Percentiles rank a stretch among this genome's conserved stretches.
Evolutionary conservation across 129 eudicot genomes (phyloP).

Genomic region (Gnaphalium uliginosum): DNA sequence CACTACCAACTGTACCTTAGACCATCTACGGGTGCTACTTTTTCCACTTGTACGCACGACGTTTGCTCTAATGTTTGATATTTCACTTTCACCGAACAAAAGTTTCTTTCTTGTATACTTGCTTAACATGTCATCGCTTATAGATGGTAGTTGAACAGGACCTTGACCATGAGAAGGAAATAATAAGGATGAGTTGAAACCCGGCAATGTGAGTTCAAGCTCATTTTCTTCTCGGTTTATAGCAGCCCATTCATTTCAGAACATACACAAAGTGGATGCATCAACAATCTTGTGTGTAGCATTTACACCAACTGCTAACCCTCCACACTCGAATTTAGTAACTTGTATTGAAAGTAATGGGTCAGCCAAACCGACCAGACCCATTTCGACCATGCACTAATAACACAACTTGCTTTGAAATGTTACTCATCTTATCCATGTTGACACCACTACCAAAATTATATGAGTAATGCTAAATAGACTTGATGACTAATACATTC

Average conservation of each 20-base stretch:
- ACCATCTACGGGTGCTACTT: not conserved
- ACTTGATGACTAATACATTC: too few species aligned
- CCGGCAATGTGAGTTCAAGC: not conserved
- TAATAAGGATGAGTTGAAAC: conserved; percentile 6
- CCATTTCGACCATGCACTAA: too few species aligned
- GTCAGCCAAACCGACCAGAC: too few species aligned
- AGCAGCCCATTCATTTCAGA: conserved; percentile 21
- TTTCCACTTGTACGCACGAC: not conserved
- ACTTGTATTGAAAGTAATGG: too few species aligned
- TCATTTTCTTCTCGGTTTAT: not conserved
- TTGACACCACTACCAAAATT: too few species aligned
- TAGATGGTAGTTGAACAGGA: not conserved
- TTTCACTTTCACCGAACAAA: conserved; percentile 10
- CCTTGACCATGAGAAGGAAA: conserved; percentile 17
- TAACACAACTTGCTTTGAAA: too few species aligned
- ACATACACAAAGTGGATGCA: conserved; percentile 4
- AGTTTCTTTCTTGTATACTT: not conserved
- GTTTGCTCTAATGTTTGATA: not conserved
- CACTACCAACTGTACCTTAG: conserved; percentile 23
- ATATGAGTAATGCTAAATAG: too few species aligned
- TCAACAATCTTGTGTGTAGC: conserved; percentile 33
- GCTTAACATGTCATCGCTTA: not conserved
- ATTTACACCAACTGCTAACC: conserved; percentile 26
- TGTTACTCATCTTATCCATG: too few species aligned
- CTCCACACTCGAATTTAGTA: conserved; percentile 27